Base-by-base conservation (phyloP, 1,284 basidiomycete species). In the Coriolopsis trogii region DNA sequence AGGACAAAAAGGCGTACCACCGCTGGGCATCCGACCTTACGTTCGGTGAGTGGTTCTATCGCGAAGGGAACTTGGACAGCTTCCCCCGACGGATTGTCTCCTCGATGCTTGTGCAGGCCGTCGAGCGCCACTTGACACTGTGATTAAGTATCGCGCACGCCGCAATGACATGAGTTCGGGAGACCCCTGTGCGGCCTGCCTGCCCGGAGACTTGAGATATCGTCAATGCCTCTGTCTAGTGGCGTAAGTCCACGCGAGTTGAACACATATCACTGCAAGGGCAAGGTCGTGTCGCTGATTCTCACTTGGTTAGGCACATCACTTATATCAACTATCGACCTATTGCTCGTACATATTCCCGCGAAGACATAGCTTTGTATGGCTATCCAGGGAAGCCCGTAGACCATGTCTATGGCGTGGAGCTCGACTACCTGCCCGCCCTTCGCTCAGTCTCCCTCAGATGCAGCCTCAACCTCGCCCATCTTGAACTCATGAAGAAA, bases 401-500 rank as follows among this genome's bases (percentile, higher is more conserved):
- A 6, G 39, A 41, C 24, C 6, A 26, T 7, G 13, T 18, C 25
- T 42, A 4, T 20, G 46, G 46, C 8, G 5, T 20, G 4, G 46
- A 48, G 24, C 46, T 48, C 39, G 30, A 31, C 10, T 48, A 34
- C n/a, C 28, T 48, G 9, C 39, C 46, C 23, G 30, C 39, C n/a
- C 16, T 48, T 6, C 46, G 31, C 29, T 48, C 46, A 10, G 31
- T 48, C 18, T 34, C 46, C 16, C 41, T 48, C 31, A 33, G 31
- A 36, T 48, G 46, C 39, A 41, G 39, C 3, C 38, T 48, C n/a
- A 41, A 31, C 10, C 30, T 48, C 30, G 12, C 39, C 3, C 46
- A 48, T 25, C 18, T 48, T 13, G 46, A 48, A 16, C 31, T 48
- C 9, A 48, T 48, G 46, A 48, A 48, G 30, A 48, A 34, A 18